These are phyloP conservation scores for Croton laevigatus DNA, from an alignment of 441 rosid genomes.

Conservation along the genomic window DNA sequence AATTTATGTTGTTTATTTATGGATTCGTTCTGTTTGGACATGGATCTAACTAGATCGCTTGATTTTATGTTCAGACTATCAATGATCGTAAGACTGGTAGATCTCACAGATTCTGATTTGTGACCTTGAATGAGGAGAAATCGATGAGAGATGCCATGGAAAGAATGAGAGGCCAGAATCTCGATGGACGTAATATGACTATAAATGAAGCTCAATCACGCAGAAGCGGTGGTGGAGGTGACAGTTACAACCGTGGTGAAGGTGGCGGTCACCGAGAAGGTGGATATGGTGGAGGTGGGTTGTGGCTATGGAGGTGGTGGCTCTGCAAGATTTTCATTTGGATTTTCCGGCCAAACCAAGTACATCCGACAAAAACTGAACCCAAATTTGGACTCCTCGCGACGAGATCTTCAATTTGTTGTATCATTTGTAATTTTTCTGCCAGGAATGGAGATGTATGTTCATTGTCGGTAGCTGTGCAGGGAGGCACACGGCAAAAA, in stretches of 20 bases:
- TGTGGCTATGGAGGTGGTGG: conserved; percentile 18
- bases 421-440: too few relatives aligned
- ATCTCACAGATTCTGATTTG: conserved; percentile 77
- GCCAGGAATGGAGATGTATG: too few relatives aligned
- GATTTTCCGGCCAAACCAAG: too few relatives aligned
- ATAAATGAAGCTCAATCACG: conserved; percentile 84
- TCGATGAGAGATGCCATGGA: conserved; percentile 75
- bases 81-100: conserved; percentile 81
- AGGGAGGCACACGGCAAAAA: too few relatives aligned
- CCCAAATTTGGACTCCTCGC: too few relatives aligned
- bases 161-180: conserved; percentile 66
- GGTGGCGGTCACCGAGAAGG: conserved; percentile 27
- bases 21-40: not conserved
- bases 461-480: too few relatives aligned
- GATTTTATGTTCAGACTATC: conserved; percentile 41
- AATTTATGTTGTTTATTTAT: not conserved
- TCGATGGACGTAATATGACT: conserved; percentile 69
- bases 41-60: conserved; percentile 12
- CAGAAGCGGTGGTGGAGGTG: conserved; percentile 48
- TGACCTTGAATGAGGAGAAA: conserved; percentile 66
- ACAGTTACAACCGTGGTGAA: conserved; percentile 45
- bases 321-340: too few relatives aligned
- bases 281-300: conserved; percentile 26
- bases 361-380: too few relatives aligned
- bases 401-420: too few relatives aligned